A percentile compares a stretch with the other conserved stretches of the same genome.
Evolutionary conservation across 1,284 basidiomycete genomes (phyloP).

Genomic region (Meira nashicola): DNA sequence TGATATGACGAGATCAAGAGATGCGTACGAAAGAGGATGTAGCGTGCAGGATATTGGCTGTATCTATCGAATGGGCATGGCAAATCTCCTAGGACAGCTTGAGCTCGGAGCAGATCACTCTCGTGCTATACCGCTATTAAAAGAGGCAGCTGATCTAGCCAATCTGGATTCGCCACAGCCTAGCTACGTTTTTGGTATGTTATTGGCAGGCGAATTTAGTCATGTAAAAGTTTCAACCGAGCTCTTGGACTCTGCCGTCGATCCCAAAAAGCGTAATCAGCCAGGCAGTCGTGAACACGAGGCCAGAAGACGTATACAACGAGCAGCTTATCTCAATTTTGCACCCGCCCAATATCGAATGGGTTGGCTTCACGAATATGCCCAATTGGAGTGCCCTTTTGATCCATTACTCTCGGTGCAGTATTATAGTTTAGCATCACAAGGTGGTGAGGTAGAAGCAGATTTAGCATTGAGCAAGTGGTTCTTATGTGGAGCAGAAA

Average conservation of each 20-base stretch:
- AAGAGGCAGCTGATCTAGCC: conserved; percentile 70
- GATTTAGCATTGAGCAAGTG: conserved; percentile 94
- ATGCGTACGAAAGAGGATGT: conserved; percentile 76
- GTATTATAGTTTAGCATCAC: conserved; percentile 74
- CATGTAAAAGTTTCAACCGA: conserved; percentile 34
- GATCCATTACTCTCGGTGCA: conserved; percentile 85
- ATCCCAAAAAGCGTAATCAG: conserved; percentile 22
- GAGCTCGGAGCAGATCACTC: conserved; percentile 61
- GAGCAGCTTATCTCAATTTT: conserved; percentile 79
- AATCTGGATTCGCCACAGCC: conserved; percentile 76
- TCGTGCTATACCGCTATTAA: conserved; percentile 67
- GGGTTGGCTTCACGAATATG: conserved; percentile 87
- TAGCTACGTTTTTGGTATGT: conserved; percentile 71
- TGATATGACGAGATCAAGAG: conserved; percentile 65
- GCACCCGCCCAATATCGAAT: conserved; percentile 82
- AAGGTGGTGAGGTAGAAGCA: conserved; percentile 70
- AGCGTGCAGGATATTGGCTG: conserved; percentile 68
- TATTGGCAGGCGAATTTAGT: conserved; percentile 64
- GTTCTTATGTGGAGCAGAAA: conserved; percentile 83
- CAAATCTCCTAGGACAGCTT: conserved; percentile 79
- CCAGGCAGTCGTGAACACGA: conserved; percentile 33
- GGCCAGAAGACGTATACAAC: conserved; percentile 60
- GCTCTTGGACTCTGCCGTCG: conserved; percentile 40
- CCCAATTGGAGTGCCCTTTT: conserved; percentile 75
- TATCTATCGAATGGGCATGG: conserved; percentile 72